phyloP scores from a whole-genome alignment of 2,329 filamentous ascomycete species.

The Fusarium nisikadoi region DNA sequence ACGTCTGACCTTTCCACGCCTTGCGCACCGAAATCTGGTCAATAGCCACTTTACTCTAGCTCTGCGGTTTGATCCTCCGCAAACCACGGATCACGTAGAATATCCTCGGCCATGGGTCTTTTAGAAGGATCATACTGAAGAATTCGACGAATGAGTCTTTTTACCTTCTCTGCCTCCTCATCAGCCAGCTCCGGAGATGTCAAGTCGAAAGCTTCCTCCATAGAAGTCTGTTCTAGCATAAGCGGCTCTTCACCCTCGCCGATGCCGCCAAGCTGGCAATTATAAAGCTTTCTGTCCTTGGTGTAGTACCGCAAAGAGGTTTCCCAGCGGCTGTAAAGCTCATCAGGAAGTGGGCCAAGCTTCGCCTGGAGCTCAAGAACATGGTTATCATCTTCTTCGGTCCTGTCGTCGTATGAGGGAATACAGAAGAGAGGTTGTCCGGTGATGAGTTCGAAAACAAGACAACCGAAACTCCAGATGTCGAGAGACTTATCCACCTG shows the following conservation, averaged over 20 bases:
- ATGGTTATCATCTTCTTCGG: background rate
- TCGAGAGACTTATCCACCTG: constrained; percentile 7
- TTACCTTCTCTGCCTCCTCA: background rate
- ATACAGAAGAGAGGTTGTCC: constrained; percentile 12
- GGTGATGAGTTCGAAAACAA: constrained; percentile 17
- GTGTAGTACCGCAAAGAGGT: constrained; percentile 12
- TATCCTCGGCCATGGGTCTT: background rate
- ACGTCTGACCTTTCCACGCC: too few relatives aligned
- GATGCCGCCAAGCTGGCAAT: constrained; percentile 6
- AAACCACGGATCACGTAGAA: background rate
- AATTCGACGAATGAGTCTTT: background rate
- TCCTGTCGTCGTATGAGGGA: background rate
- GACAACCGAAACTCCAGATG: constrained; percentile 30
- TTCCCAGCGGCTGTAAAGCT: background rate
- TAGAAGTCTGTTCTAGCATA: background rate
- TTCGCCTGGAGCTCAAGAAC: background rate
- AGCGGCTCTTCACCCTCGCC: background rate
- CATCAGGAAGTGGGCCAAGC: background rate
- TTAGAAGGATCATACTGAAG: background rate
- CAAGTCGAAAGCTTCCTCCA: constrained; percentile 21
- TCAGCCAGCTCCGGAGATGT: background rate
- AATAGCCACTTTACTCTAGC: background rate
- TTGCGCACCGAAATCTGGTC: background rate
- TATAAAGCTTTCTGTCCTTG: constrained; percentile 1
- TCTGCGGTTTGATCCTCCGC: background rate